Base-by-base conservation (phyloP, 148 eudicot species). In the Talinum fruticosum region DNA sequence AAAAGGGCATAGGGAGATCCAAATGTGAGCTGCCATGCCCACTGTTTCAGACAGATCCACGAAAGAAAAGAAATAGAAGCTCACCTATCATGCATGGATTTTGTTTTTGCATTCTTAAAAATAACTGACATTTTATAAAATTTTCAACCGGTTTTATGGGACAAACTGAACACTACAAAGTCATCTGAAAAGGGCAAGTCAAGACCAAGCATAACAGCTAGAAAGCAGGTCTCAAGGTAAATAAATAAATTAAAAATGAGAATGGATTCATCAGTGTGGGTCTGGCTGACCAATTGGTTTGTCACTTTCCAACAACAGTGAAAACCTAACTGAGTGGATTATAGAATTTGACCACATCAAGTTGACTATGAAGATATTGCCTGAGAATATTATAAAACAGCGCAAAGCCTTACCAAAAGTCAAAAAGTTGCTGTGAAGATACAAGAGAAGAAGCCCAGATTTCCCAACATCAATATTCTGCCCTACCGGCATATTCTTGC, bases 371-470 rank as follows among this genome's bases (percentile, higher is more conserved):
- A 0, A 59, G 53, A 16, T 28, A 30, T 8, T 69, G 3, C 24
- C 35, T 8, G 53, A 71, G 35, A 49, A 33, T 62, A 33, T 30
- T 33, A 66, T 53, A 51, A 57, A 38, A 66, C 4, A 47, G 72
- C 62, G 34, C 66, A 66, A 85, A 70, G 77, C 34, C 90, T 86
- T 81, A 96, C 99, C 85, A 72, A 91, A 85, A 47, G 81, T 91
- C 80, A 85, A 82, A 54, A 66, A 69, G 79, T 93, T 93, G 97
- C 92, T 91, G 79, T 79, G 89, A 35, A 96, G 97, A 86, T 78
- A 71, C 76, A 90, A 88, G 82, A 88, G 84, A 84, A 86, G 82
- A 80, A 80, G 73, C 73, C 79, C 75, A 64, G 89, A 79, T 73
- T 67, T 78, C 54, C 72, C 66, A 66, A 69, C 76, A 66, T 80